Evolutionary conservation across 441 rosid genomes (phyloP), one percentile per base, ranked within the genome.

Genomic region (Pelargonium citronellum): DNA sequence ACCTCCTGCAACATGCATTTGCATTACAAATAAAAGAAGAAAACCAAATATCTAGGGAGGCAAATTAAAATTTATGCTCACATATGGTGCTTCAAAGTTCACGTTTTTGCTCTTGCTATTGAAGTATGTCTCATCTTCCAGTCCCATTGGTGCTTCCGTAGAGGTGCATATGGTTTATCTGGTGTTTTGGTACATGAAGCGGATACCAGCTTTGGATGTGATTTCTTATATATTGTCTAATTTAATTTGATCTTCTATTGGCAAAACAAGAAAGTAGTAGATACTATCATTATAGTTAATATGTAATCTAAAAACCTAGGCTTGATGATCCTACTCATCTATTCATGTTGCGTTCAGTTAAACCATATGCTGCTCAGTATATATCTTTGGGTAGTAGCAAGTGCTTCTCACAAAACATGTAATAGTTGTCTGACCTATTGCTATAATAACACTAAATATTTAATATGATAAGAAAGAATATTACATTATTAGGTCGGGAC

Each of bases 1-100:
- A 64, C 19, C 77, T 69, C 75, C 77, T 81, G 69, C 74, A 9
- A 70, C 66, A 69, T 71, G 43, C 76, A 68, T 64, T 66, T 47
- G 58, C 41, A 39, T 49, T 55, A 37, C 57, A 20, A 53, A 64
- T 51, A 30, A n/a, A 19, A 67, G 34, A 60, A 72, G 7, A 13
- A 66, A 69, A 8, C 7, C 7, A 64, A 61, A 53, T 34, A 63
- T 11, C 11, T 63, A 24, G 16, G 16, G 66, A 16, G 37, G 41
- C 37, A 27, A 1, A 27, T 55, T 60, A 62, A 20, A 19, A 71
- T 34, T 37, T 60, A 37, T 63, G 71, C 15, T 7, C 67, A 1
- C 15, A 30, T 66, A 16, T 60, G 30, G 65, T n/a, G 71, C 34
- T 64, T 55, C 69, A 69, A 64, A 49, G 67, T 7, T 19, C 30